A percentile compares a stretch with the other conserved stretches of the same genome.
phyloP scores from a whole-genome alignment of 345 rosid species.

The Durio zibethinus region DNA sequence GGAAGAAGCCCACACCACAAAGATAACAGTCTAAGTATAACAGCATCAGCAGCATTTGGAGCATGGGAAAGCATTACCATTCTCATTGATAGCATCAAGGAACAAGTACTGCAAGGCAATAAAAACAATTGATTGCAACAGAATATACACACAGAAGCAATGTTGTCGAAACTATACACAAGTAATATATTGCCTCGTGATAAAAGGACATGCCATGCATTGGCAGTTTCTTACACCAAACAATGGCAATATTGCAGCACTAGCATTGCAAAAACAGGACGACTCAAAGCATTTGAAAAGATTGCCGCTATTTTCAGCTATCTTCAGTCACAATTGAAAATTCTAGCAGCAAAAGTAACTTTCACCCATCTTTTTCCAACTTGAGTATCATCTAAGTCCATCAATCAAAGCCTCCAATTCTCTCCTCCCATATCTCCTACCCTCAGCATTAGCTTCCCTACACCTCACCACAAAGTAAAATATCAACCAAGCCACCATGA shows the following conservation, averaged over 20 bases:
- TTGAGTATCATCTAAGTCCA: conserved; percentile 53
- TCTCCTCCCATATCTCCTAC: conserved; percentile 76
- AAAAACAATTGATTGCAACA: conserved; percentile 38
- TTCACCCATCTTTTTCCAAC: conserved; percentile 18
- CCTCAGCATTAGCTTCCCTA: conserved; percentile 61
- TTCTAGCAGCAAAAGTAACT: conserved; percentile 17
- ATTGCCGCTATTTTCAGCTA: conserved; percentile 24
- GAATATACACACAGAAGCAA: conserved; percentile 52
- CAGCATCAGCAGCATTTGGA: background rate
- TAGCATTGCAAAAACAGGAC: conserved; percentile 31
- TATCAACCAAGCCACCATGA: conserved; percentile 86
- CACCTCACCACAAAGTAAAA: conserved; percentile 72
- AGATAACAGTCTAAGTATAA: background rate
- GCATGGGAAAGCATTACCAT: conserved; percentile 21
- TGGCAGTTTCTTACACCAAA: conserved; percentile 27
- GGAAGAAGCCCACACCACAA: background rate
- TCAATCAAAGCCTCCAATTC: conserved; percentile 78
- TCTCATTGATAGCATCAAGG: conserved; percentile 21
- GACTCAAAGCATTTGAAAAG: conserved; percentile 17
- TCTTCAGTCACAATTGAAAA: conserved; percentile 31
- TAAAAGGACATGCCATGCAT: conserved; percentile 36
- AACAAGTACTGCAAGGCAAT: conserved; percentile 21
- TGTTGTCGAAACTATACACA: conserved; percentile 44
- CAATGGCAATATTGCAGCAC: conserved; percentile 31
- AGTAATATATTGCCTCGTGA: conserved; percentile 34